These are phyloP conservation scores for Debaryomyces hansenii DNA, from an alignment of 805 yeast species.

Conservation along the genomic window DNA sequence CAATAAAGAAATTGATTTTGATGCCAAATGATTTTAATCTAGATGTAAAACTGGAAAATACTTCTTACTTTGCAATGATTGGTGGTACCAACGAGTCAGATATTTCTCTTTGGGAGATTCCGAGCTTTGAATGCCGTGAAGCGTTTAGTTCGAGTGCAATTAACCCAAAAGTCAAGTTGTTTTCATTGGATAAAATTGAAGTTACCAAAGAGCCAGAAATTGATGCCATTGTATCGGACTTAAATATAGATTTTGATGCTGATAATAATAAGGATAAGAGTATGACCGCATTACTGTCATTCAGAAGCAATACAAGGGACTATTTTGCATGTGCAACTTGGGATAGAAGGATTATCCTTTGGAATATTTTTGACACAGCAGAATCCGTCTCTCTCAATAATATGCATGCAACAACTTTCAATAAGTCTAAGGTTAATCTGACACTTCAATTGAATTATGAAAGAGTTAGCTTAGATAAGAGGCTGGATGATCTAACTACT, in stretches of 20 bases:
- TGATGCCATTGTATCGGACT: conserved; percentile 12
- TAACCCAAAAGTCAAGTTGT: conserved; percentile 21
- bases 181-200: conserved; percentile 21
- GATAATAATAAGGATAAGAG: conserved; percentile 9
- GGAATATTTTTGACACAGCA: conserved; percentile 22
- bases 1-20: conserved; percentile 48
- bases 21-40: conserved; percentile 42
- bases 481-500: background rate
- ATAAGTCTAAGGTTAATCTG: conserved; percentile 11
- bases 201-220: conserved; percentile 11
- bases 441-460: conserved; percentile 15
- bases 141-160: conserved; percentile 20
- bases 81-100: conserved; percentile 38
- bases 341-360: conserved; percentile 25
- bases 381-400: conserved; percentile 13
- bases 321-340: conserved; percentile 25
- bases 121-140: conserved; percentile 55
- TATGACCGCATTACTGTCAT: conserved; percentile 12
- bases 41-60: conserved; percentile 19
- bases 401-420: conserved; percentile 1
- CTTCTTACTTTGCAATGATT: conserved; percentile 9
- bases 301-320: conserved; percentile 3
- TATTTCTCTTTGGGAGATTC: conserved; percentile 74
- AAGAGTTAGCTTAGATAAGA: background rate
- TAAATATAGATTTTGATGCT: conserved; percentile 15